Evolutionary conservation across 1,139 yeast species (phyloP).

Genomic region (Ogataea hybrid): DNA sequence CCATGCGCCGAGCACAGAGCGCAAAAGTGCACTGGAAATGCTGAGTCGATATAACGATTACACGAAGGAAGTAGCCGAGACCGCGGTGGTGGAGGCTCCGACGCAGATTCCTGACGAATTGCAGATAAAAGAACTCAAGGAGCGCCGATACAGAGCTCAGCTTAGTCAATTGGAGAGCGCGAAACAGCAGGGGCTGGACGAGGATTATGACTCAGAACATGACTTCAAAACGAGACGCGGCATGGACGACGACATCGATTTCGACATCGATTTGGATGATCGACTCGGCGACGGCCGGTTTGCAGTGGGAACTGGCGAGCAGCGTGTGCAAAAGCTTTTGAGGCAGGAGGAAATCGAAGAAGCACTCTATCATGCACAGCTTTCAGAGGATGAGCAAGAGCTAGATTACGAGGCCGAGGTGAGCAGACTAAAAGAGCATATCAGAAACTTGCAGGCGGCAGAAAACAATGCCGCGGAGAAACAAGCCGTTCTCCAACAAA

Average conservation of each 20-base stretch:
- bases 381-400: conserved; percentile 32
- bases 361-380: conserved; percentile 37
- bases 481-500: conserved; percentile 1
- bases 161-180: conserved; percentile 11
- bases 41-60: not conserved
- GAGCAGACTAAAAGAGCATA: conserved; percentile 3
- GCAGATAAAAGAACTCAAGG: conserved; percentile 22
- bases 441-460: conserved; percentile 2
- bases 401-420: conserved; percentile 5
- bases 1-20: not conserved
- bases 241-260: conserved; percentile 24
- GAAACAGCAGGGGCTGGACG: conserved; percentile 29
- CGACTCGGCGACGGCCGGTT: conserved; percentile 37
- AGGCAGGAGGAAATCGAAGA: conserved; percentile 38
- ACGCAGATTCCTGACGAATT: conserved; percentile 21
- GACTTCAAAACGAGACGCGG: conserved; percentile 11
- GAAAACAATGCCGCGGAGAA: conserved; percentile 1
- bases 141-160: conserved; percentile 21
- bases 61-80: not conserved
- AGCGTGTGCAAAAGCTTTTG: conserved; percentile 25
- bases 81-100: not conserved
- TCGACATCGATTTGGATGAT: conserved; percentile 35
- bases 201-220: conserved; percentile 31
- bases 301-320: conserved; percentile 32
- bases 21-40: conserved; percentile 3